These are phyloP conservation scores for Metschnikowia peoriensis DNA, from an alignment of 805 yeast genomes.

Conservation along the genomic window DNA sequence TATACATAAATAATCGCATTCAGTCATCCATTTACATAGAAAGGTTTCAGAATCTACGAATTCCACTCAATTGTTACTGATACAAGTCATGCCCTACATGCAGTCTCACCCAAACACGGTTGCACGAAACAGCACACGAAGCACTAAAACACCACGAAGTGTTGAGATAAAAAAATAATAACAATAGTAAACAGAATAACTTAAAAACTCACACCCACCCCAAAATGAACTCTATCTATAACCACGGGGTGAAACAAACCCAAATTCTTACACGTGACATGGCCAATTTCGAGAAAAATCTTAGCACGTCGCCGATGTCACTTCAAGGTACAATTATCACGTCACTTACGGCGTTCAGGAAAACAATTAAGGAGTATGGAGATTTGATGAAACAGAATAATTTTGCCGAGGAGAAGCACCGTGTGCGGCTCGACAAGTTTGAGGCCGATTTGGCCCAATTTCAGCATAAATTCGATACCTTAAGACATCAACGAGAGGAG, in stretches of 20 bases:
- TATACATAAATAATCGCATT: no score
- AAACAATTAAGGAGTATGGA: slow-evolving; percentile 71
- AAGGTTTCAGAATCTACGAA: no score
- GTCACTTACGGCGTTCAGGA: slow-evolving; percentile 67
- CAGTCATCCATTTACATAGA: no score
- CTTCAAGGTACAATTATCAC: slow-evolving; percentile 78
- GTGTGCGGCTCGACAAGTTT: slow-evolving; percentile 55
- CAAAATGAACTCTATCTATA: slow-evolving; percentile 75
- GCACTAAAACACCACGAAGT: background rate
- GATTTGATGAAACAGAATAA: slow-evolving; percentile 58
- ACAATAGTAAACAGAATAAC: background rate
- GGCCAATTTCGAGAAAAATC: slow-evolving; percentile 59
- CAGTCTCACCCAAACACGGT: background rate
- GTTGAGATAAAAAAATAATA: no score
- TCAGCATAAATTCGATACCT: slow-evolving; percentile 48
- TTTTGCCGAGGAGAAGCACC: slow-evolving; percentile 51
- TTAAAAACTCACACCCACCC: background rate
- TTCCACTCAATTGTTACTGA: no score
- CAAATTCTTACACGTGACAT: slow-evolving; percentile 70
- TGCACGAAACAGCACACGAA: background rate
- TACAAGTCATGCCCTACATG: background rate
- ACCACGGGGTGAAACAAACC: slow-evolving; percentile 86
- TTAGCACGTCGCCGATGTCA: slow-evolving; percentile 70
- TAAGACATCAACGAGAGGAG: slow-evolving; percentile 57
- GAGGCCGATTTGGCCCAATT: slow-evolving; percentile 46